Evolutionary conservation across 2,329 filamentous ascomycete species (phyloP), one percentile per base, ranked within the genome.

Genomic region (Thermochaetoides dissita): DNA sequence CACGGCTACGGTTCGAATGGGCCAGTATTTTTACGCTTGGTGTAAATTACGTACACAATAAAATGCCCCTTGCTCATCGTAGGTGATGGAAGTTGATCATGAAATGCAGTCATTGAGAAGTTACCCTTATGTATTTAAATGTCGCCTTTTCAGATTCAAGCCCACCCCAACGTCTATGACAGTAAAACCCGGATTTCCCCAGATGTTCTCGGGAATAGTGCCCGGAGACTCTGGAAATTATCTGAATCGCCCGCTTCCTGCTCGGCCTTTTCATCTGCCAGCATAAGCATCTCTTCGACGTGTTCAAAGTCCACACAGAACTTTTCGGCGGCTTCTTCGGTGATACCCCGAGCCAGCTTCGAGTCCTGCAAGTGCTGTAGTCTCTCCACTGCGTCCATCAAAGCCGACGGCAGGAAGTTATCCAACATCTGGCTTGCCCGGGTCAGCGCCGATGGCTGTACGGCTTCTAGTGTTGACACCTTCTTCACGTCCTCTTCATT

Each of bases 331-430:
- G 88, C 89, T 49, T 83, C 76, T 53, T 93, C 84, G 0, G 85
- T 91, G 38, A 94, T 74, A 37, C 79, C 69, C 38, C 84, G 75
- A 10, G 82, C 81, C 44, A 94, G 64, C 8, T 69, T 70, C 1
- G 82, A 74, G 53, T 84, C 83, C 47, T 82, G 78, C 1, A 98
- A 63, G 35, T 75, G 68, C 49, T 80, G 81, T 28, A 96, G 61
- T 46, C 86, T 84, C 39, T 91, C 83, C 52, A 84, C 78, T 3
- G 88, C 88, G 57, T 98, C 91, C 69, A 95, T 89, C 30, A 94
- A 70, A 3, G 89, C 91, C 1, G 86, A 93, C 0, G 91, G 88
- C 24, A 98, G 67, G 63, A 96, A 98, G 46, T 86, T 79, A 55
- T 98, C 91, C 6, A 98, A 68, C 34, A 71, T 73, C 53, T 88